Evolutionary conservation across 2,329 filamentous ascomycete species (phyloP), one percentile per base, ranked within the genome.

Genomic region (Botrytis squamosa): DNA sequence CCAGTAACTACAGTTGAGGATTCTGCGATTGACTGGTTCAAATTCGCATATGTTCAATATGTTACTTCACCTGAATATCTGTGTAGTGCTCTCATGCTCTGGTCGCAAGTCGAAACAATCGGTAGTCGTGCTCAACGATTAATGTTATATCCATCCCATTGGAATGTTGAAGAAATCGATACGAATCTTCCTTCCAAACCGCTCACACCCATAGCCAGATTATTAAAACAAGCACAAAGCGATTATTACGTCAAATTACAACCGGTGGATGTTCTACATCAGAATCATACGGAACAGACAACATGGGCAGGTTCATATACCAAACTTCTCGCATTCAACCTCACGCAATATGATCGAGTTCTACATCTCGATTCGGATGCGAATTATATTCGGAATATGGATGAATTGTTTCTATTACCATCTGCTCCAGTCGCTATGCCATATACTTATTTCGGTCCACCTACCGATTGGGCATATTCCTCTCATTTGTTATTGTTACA

Each of bases 321-420:
- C 46, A 80, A 79, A 63, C 74, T 80, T 8, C 72, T 80, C 40
- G 77, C 78, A 16, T 80, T 80, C 75, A 80, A 80, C 46, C 77
- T 80, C 67, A 80, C 78, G 10, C 70, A 77, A 38, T 79, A 74
- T 71, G 71, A 75, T 46, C 79, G 79, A 18, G 76, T 80, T 1
- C 62, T 80, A 1, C 74, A 73, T 33, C 66, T 80, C 8, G 77
- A 79, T 65, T 76, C 78, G 1, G 79, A 76, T 66, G 77, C 78
- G 2, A 22, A 77, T 0, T 66, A 78, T 18, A 74, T 75, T 44
- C 70, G 74, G 29, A 80, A 80, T 59, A 75, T 80, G 40, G 79
- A 80, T 68, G 75, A 77, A 16, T 42, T 80, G 3, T 80, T 80
- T 74, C 74, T 80, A 9, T 66, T 80, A 5, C 79, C 78, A 3